Evolutionary conservation across 306 rosid species (phyloP).

Genomic region (Gillenia trifoliata): DNA sequence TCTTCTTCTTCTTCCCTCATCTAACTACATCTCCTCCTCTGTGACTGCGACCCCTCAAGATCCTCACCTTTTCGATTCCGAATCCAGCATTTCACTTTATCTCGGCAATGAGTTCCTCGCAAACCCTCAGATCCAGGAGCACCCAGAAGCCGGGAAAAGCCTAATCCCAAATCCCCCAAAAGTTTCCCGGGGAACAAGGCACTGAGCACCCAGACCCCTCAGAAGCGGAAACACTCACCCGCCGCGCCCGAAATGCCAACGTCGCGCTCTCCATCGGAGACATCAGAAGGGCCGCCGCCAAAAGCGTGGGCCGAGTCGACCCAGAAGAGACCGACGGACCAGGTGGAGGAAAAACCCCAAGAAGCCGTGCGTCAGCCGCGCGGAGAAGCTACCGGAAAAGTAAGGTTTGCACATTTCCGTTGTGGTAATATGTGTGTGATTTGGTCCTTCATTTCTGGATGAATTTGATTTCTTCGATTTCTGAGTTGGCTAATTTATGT

Average conservation of each 20-base stretch:
- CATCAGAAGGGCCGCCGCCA: neutral
- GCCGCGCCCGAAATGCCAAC: neutral
- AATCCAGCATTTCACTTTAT: neutral
- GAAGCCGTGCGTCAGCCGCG: neutral
- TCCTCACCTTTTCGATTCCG: neutral
- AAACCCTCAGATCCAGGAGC: neutral
- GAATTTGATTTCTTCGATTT: neutral
- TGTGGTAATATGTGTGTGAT: neutral
- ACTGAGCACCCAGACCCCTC: slow-evolving; percentile 51
- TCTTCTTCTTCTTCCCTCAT: neutral
- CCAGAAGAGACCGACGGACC: slow-evolving; percentile 1
- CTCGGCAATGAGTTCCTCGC: slow-evolving; percentile 40
- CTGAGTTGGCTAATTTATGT: neutral
- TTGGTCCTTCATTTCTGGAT: neutral
- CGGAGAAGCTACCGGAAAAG: slow-evolving; percentile 48
- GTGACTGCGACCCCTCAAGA: neutral
- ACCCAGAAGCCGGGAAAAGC: slow-evolving; percentile 32
- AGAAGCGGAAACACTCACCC: slow-evolving; percentile 31
- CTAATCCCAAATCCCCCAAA: slow-evolving; percentile 10
- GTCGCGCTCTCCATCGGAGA: neutral
- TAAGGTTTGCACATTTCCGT: slow-evolving; percentile 7
- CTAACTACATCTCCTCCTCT: neutral
- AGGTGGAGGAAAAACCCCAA: neutral
- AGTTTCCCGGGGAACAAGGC: neutral
- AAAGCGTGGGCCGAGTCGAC: slow-evolving; percentile 27